These are phyloP conservation scores for Cymbopogon flexuosus DNA, from an alignment of 202 grass and related monocot species.

Conservation along the genomic window DNA sequence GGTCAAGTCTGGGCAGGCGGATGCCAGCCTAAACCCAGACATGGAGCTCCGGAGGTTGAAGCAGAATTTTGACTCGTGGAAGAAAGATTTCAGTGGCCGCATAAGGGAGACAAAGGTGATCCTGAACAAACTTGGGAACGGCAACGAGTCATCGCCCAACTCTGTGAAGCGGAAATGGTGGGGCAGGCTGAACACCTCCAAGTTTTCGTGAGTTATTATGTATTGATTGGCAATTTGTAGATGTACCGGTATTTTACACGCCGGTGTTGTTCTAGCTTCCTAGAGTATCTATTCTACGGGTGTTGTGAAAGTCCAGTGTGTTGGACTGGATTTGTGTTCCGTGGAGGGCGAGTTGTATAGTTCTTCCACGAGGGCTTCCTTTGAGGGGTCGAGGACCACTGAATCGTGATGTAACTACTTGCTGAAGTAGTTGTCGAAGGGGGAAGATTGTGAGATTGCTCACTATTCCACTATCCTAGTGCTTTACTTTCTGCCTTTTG, in stretches of 20 bases:
- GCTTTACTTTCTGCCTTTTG: background rate
- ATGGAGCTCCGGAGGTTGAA: slow-evolving; percentile 74
- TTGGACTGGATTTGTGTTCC: slow-evolving; percentile 44
- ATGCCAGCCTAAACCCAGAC: slow-evolving; percentile 78
- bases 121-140: slow-evolving; percentile 64
- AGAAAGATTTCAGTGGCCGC: slow-evolving; percentile 66
- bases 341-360: slow-evolving; percentile 49
- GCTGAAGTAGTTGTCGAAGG: slow-evolving; percentile 22
- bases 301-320: slow-evolving; percentile 36
- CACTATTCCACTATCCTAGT: background rate
- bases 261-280: slow-evolving; percentile 2
- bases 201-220: slow-evolving; percentile 48
- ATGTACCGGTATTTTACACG: slow-evolving; percentile 36
- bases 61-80: slow-evolving; percentile 84
- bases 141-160: slow-evolving; percentile 50
- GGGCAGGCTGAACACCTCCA: slow-evolving; percentile 72
- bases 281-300: slow-evolving; percentile 19
- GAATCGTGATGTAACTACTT: slow-evolving; percentile 60
- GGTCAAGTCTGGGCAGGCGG: slow-evolving; percentile 75
- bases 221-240: slow-evolving; percentile 2
- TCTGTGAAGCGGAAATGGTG: slow-evolving; percentile 82
- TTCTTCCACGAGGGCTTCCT: slow-evolving; percentile 41
- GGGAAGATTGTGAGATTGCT: slow-evolving; percentile 35
- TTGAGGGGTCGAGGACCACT: slow-evolving; percentile 28
- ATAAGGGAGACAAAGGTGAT: slow-evolving; percentile 81